phyloP scores from a whole-genome alignment of 768 basidiomycete genomes.

The Phylloporus rhodoxanthus region DNA sequence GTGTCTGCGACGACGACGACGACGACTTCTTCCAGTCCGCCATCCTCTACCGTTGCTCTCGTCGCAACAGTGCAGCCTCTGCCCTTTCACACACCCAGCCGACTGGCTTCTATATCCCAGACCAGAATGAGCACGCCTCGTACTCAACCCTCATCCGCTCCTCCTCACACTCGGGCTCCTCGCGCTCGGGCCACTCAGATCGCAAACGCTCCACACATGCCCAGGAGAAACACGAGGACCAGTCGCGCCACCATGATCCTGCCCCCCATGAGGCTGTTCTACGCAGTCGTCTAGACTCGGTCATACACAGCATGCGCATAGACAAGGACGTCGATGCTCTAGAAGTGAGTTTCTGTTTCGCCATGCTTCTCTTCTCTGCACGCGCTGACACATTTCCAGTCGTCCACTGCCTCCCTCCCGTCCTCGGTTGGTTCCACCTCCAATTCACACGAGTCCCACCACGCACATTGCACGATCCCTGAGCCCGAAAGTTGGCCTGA shows the following conservation, averaged over 20 bases:
- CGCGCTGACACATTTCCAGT: conserved; percentile 20
- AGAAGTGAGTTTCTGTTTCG: conserved; percentile 20
- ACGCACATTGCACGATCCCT: conserved; percentile 18
- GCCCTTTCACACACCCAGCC: conserved; percentile 6
- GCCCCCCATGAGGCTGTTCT: conserved; percentile 51
- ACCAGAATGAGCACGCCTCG: conserved; percentile 24
- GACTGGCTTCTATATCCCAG: conserved; percentile 30
- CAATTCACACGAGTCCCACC: conserved; percentile 26
- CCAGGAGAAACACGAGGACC: conserved; percentile 19
- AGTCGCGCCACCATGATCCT: conserved; percentile 20
- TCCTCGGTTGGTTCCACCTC: conserved; percentile 29
- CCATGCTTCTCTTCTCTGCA: conserved; percentile 10
- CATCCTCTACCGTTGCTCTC: conserved; percentile 21
- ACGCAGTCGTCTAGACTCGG: conserved; percentile 47
- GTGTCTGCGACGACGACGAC: conserved; percentile 22
- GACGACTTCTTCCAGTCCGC: conserved; percentile 26
- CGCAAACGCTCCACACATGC: conserved; percentile 5
- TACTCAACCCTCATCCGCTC: conserved; percentile 24
- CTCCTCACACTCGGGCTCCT: conserved; percentile 25
- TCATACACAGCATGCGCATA: conserved; percentile 34
- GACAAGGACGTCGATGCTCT: conserved; percentile 16
- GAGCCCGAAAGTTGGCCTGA: conserved; percentile 15
- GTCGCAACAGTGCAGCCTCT: conserved; percentile 20
- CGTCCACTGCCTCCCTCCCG: conserved; percentile 21
- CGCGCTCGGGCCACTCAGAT: conserved; percentile 21